These are phyloP conservation scores for Microcera coccophila DNA, from an alignment of 2,329 filamentous ascomycete genomes.

Conservation along the genomic window DNA sequence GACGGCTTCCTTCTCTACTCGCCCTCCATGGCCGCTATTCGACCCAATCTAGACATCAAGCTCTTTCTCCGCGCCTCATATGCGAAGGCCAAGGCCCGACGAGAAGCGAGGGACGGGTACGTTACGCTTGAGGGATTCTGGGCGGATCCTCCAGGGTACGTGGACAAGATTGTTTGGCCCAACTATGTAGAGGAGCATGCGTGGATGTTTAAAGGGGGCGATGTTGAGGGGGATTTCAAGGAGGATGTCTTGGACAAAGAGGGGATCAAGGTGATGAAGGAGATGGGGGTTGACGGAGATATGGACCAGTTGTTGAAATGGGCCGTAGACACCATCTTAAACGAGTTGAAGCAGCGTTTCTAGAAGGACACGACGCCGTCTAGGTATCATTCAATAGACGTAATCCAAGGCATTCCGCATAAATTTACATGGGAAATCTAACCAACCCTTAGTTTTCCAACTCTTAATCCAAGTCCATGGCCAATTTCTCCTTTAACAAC, in stretches of 20 bases:
- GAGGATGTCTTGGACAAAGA: conserved; percentile 41
- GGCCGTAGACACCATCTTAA: conserved; percentile 62
- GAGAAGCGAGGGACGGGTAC: conserved; percentile 69
- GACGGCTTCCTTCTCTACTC: conserved; percentile 88
- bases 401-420: too few relatives aligned
- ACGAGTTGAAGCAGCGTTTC: conserved; percentile 35
- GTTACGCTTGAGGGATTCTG: conserved; percentile 88
- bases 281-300: conserved; percentile 46
- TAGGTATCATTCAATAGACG: too few relatives aligned
- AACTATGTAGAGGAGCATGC: conserved; percentile 80
- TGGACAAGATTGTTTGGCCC: conserved; percentile 93
- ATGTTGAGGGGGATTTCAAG: conserved; percentile 59
- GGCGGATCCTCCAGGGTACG: conserved; percentile 90
- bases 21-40: conserved; percentile 49
- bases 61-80: conserved; percentile 73
- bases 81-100: conserved; percentile 57
- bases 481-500: conserved; percentile 26
- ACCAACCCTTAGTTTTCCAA: too few relatives aligned
- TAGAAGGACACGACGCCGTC: too few relatives aligned
- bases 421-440: too few relatives aligned
- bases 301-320: conserved; percentile 63
- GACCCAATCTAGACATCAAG: conserved; percentile 65
- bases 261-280: conserved; percentile 48
- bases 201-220: conserved; percentile 69
- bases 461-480: conserved; percentile 3